These are phyloP conservation scores for Tripterygium wilfordii DNA, from an alignment of 177 flowering plant species.

Conservation along the genomic window DNA sequence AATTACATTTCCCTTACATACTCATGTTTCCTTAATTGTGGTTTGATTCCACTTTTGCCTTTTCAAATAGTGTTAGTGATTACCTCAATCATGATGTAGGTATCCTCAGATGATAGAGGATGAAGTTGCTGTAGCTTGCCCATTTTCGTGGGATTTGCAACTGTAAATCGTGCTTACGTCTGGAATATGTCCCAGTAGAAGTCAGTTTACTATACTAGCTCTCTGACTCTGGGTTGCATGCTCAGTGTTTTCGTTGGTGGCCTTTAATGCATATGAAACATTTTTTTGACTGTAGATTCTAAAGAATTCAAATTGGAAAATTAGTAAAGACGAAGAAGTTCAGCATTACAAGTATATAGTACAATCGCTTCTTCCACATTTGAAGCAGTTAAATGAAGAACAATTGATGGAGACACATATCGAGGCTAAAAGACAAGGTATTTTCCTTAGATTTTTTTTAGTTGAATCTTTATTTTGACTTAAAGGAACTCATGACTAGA, in stretches of 20 bases:
- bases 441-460: background rate
- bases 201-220: slow-evolving; percentile 12
- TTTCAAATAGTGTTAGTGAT: background rate
- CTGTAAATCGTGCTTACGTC: slow-evolving; percentile 54
- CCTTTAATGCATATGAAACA: background rate
- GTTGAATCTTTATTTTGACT: background rate
- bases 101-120: slow-evolving; percentile 35
- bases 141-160: slow-evolving; percentile 43
- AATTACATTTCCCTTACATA: background rate
- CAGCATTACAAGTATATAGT: slow-evolving; percentile 27
- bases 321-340: slow-evolving; percentile 14
- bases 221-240: background rate
- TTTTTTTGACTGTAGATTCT: slow-evolving; percentile 9
- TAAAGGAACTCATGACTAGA: background rate
- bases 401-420: slow-evolving; percentile 37
- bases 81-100: slow-evolving; percentile 17
- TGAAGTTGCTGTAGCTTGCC: slow-evolving; percentile 35
- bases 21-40: background rate
- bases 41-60: background rate
- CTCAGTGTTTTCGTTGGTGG: background rate
- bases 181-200: slow-evolving; percentile 7
- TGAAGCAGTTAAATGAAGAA: slow-evolving; percentile 29
- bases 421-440: slow-evolving; percentile 53
- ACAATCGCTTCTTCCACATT: slow-evolving; percentile 29
- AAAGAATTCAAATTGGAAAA: background rate